Evolutionary conservation across 2,329 filamentous ascomycete genomes (phyloP), one percentile per base, ranked within the genome.

Genomic region (Emmonsiellopsis sp.): DNA sequence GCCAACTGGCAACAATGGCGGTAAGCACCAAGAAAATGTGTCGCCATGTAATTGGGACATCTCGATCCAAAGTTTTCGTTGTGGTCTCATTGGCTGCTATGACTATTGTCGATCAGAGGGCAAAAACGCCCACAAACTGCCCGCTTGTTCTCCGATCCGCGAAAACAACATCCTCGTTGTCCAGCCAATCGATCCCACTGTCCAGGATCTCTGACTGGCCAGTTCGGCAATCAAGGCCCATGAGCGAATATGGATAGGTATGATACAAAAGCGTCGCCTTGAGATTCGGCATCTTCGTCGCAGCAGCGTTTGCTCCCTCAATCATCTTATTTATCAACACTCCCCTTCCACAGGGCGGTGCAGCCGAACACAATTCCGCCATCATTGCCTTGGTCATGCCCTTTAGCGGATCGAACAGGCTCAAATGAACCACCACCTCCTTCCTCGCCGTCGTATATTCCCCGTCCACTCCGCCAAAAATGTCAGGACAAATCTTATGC

Each of bases 321-420:
- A 53, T 44, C 45, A 53, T 49, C 9, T 17, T 13, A 17, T 53
- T 49, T 27, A 53, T 44, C 45, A 53, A 34, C 32, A 47, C 42
- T 9, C 48, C 45, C 32, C 39, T 43, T 14, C 51, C 31, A 21
- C 44, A 42, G 1, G 44, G 37, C 13, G 14, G 17, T 9, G 10
- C 36, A 11, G 14, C n/a, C 33, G 11, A 31, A 39, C 51, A 53
- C 21, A n/a, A 21, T 21, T 6, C 27, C 11, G 51, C 34, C 11
- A 27, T 40, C 17, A 33, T 46, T 17, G 51, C 45, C 8, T 17
- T 39, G 31, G 5, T 42, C 36, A 42, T 11, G 13, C 11, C 11
- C 34, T 42, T 47, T 36, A 47, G n/a, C 7, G 43, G 51, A 32
- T 46, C 32, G 40, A 32, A 53, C 42, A 47, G 13, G 10, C 34